Evolutionary conservation across 2,329 filamentous ascomycete species (phyloP).

Genomic region (Paracoccidioides brasiliensis): DNA sequence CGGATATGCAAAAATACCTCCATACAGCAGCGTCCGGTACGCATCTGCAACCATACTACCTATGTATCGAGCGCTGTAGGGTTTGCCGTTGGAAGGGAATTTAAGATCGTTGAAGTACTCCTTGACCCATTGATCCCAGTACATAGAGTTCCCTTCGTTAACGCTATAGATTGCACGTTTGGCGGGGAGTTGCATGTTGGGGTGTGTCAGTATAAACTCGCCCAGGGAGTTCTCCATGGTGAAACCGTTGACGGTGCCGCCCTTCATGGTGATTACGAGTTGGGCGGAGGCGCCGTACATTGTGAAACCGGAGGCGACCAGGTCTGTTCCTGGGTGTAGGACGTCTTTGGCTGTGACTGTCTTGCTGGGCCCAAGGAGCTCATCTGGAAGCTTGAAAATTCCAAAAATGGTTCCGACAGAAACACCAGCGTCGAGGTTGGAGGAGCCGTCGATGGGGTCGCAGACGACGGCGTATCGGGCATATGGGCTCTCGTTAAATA

Average conservation of each 20-base stretch:
- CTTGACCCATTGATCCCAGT: constrained; percentile 84
- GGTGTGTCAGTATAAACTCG: constrained; percentile 97
- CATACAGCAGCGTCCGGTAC: constrained; percentile 88
- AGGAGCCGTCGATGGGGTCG: constrained; percentile 95
- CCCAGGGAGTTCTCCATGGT: constrained; percentile 92
- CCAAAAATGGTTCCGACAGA: constrained; percentile 97
- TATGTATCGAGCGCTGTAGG: constrained; percentile 91
- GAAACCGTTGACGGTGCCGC: constrained; percentile 87
- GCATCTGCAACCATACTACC: constrained; percentile 97
- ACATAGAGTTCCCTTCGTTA: constrained; percentile 95
- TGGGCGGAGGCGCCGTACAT: constrained; percentile 98
- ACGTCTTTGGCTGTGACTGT: constrained; percentile 59
- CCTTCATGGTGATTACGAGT: constrained; percentile 93
- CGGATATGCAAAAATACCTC: constrained; percentile 94
- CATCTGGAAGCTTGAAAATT: constrained; percentile 77
- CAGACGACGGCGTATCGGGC: constrained; percentile 90
- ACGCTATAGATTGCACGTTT: constrained; percentile 84
- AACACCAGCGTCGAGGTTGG: constrained; percentile 93
- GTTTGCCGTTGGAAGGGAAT: constrained; percentile 58
- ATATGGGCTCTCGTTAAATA: constrained; percentile 60
- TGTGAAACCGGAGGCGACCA: constrained; percentile 93
- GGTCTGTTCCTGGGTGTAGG: constrained; percentile 75
- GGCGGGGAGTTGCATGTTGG: constrained; percentile 77
- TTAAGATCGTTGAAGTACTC: constrained; percentile 85
- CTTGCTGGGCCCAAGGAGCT: constrained; percentile 34